phyloP scores from a whole-genome alignment of 2,329 filamentous ascomycete species.

The Ophiocordyceps polyrhachis-furcata region DNA sequence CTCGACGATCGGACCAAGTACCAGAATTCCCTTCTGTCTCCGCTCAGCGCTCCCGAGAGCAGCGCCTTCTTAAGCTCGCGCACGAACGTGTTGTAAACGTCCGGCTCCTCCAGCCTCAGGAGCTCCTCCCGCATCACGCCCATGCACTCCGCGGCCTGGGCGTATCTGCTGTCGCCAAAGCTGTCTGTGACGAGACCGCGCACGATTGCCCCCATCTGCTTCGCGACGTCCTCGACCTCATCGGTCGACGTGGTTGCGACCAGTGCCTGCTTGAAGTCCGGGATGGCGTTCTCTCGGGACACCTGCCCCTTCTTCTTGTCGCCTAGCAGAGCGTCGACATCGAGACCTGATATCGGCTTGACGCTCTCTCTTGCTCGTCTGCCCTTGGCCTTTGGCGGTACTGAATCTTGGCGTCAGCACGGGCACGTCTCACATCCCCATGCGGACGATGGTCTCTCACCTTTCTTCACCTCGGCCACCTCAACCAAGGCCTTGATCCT shows the following conservation, averaged over 20 bases:
- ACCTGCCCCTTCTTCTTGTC: constrained; percentile 26
- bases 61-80: constrained; percentile 53
- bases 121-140: constrained; percentile 63
- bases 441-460: constrained; percentile 16
- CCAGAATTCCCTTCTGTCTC: constrained; percentile 72
- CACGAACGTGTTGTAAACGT: constrained; percentile 58
- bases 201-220: constrained; percentile 59
- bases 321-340: constrained; percentile 65
- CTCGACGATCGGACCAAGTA: constrained; percentile 46
- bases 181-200: constrained; percentile 50
- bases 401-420: constrained; percentile 17
- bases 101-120: constrained; percentile 55
- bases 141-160: constrained; percentile 55
- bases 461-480: constrained; percentile 67
- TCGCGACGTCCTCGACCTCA: constrained; percentile 45
- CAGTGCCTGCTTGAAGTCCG: constrained; percentile 75
- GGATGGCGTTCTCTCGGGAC: constrained; percentile 56
- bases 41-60: constrained; percentile 49
- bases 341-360: constrained; percentile 77
- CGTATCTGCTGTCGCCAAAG: constrained; percentile 58
- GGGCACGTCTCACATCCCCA: background rate
- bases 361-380: constrained; percentile 49
- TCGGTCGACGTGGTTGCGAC: constrained; percentile 37
- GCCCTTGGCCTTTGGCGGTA: constrained; percentile 62
- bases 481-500: constrained; percentile 47